Percentiles rank a stretch among this genome's conserved stretches.
Evolutionary conservation across 768 basidiomycete genomes (phyloP).

Genomic region (Crepidotus variabilis): DNA sequence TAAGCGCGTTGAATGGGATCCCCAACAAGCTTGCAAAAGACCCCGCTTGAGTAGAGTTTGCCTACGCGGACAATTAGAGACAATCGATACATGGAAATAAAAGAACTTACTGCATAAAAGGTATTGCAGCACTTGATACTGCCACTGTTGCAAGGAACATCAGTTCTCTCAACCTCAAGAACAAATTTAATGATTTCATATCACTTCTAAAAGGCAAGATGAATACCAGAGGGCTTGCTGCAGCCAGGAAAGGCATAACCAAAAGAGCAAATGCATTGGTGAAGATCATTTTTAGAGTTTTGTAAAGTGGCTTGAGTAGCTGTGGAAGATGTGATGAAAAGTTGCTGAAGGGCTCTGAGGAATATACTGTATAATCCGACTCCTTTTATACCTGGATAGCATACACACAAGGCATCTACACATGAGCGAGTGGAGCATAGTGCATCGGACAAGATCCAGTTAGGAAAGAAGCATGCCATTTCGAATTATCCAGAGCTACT

Average conservation of each 20-base stretch:
- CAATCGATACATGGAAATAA: not conserved
- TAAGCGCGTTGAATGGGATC: not conserved
- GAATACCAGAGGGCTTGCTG: constrained; percentile 22
- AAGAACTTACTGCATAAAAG: constrained; percentile 8
- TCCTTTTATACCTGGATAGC: not conserved
- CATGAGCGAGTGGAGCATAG: not conserved
- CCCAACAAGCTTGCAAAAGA: not conserved
- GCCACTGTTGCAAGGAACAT: constrained; percentile 18
- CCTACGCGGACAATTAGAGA: not conserved
- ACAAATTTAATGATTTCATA: not conserved
- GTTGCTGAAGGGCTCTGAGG: not conserved
- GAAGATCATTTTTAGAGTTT: constrained; percentile 15
- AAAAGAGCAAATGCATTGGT: constrained; percentile 18
- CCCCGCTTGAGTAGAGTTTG: not conserved
- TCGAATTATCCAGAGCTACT: too few species aligned
- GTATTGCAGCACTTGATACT: constrained; percentile 21
- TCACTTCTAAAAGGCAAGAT: not conserved
- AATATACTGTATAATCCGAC: not conserved
- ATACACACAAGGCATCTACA: not conserved
- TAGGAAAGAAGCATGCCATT: too few species aligned
- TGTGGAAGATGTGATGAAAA: not conserved
- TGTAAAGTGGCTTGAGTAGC: not conserved
- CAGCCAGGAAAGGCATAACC: constrained; percentile 20
- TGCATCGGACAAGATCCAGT: too few species aligned
- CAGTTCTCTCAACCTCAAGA: constrained; percentile 15